Evolutionary conservation across 495 filamentous ascomycete genomes (phyloP).

Genomic region (Podospora pseudoanserina): DNA sequence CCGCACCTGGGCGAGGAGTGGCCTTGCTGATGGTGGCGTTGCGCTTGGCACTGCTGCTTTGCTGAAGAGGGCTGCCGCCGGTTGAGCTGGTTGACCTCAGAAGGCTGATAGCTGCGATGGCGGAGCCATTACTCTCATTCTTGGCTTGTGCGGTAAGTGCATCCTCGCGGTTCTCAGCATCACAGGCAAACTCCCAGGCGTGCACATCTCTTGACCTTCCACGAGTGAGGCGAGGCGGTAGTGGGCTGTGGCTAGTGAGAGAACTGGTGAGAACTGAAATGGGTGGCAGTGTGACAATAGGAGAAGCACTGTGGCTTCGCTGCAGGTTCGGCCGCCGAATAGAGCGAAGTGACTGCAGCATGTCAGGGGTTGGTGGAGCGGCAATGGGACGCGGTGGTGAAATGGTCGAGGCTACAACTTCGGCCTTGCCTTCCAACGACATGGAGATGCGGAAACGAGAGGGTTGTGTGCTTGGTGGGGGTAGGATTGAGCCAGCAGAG

Average conservation of each 20-base stretch:
- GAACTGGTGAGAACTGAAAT: slow-evolving; percentile 57
- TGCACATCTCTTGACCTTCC: slow-evolving; percentile 79
- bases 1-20: slow-evolving; percentile 43
- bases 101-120: slow-evolving; percentile 65
- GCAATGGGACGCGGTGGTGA: slow-evolving; percentile 59
- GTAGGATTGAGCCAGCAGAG: slow-evolving; percentile 25
- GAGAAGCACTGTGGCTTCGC: slow-evolving; percentile 51
- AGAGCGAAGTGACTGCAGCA: slow-evolving; percentile 47
- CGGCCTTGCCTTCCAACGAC: slow-evolving; percentile 79
- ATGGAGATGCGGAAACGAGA: slow-evolving; percentile 63
- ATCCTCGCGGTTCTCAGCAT: slow-evolving; percentile 62
- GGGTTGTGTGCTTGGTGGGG: slow-evolving; percentile 33
- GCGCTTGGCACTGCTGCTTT: slow-evolving; percentile 52
- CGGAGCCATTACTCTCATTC: slow-evolving; percentile 67
- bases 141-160: slow-evolving; percentile 68
- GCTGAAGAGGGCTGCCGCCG: slow-evolving; percentile 44
- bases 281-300: slow-evolving; percentile 47
- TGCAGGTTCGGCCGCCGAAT: slow-evolving; percentile 52
- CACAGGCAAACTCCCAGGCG: slow-evolving; percentile 80
- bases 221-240: slow-evolving; percentile 45
- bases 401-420: slow-evolving; percentile 66
- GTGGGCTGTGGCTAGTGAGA: slow-evolving; percentile 40
- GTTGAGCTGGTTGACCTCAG: slow-evolving; percentile 63
- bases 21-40: slow-evolving; percentile 50
- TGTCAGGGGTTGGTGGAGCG: slow-evolving; percentile 24